Base-by-base conservation (phyloP, 1,139 yeast species). In the Dujonia santamariae region DNA sequence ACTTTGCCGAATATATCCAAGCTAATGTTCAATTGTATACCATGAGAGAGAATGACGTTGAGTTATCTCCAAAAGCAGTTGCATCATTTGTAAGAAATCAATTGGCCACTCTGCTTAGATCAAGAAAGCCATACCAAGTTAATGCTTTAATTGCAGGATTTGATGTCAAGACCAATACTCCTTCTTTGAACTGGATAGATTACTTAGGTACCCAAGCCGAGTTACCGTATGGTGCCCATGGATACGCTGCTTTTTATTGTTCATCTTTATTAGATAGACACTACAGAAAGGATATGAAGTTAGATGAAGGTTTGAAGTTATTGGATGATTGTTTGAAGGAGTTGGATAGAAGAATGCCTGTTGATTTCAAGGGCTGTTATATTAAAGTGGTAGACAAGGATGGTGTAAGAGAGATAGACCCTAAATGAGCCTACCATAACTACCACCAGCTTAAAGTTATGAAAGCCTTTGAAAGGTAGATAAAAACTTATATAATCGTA, bases 211-310 rank as follows among this genome's bases (percentile, higher is more conserved):
- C 98, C 3, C 79, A 82, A 46, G 95, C 83, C 13, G 87, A 83
- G 42, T 70, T 92, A 40, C 97, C 98, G 15, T 92, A 94, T 54
- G 97, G 95, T 9, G 96, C 96, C 2, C 96, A 88, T 54, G 98
- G 98, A 3, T 92, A 94, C 53, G 96, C 98, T 23, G 95, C 95
- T 3, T 94, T 88, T 61, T 92, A 92, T 60, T 81, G 95, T 30
- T 75, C 87, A 57, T 85, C 98, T 3, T 67, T 92, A 44, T 72
- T 94, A 49, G 99, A 92, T 64, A 88, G 84, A 49, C 96, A 90
- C 61, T 88, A 90, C 62, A 75, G 82, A 54, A 75, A 80, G 31
- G 94, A 81, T 47, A 77, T 90, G 80, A 67, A 76, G 8, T 62
- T 77, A 30, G 88, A 81, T 22, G 94, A 88, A 41, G 99, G 97